Percentiles rank a stretch among this genome's conserved stretches.
phyloP scores from a whole-genome alignment of 768 basidiomycete species.

The Cantharellus cinnabarinus region DNA sequence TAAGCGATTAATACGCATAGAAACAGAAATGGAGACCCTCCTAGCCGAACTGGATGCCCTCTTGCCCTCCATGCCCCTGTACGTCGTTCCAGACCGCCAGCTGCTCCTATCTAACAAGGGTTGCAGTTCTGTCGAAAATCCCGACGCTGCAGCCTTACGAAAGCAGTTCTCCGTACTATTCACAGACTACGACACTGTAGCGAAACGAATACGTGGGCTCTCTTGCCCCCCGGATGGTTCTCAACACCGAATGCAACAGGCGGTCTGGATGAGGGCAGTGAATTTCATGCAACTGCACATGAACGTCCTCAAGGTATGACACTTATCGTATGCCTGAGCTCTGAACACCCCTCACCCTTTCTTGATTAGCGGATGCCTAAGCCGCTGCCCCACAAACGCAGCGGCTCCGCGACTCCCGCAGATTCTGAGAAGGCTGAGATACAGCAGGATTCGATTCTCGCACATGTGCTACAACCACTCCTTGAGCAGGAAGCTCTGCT shows the following conservation, averaged over 20 bases:
- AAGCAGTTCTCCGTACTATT: conserved; percentile 74
- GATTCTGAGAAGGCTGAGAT: conserved; percentile 14
- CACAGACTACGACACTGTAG: conserved; percentile 69
- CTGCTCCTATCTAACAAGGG: neutral
- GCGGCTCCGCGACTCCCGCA: neutral
- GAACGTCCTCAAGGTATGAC: conserved; percentile 55
- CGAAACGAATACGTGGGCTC: conserved; percentile 63
- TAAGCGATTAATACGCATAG: conserved; percentile 50
- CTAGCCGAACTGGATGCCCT: conserved; percentile 82
- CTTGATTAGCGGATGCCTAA: conserved; percentile 4
- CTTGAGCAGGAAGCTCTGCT: conserved; percentile 88
- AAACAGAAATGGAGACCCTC: conserved; percentile 75
- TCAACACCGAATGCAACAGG: conserved; percentile 67
- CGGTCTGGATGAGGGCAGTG: conserved; percentile 56
- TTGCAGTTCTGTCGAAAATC: neutral
- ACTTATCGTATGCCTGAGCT: neutral
- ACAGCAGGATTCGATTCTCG: conserved; percentile 50
- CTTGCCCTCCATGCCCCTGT: conserved; percentile 38
- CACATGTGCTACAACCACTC: conserved; percentile 60
- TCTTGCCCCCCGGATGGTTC: conserved; percentile 43
- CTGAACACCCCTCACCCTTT: neutral
- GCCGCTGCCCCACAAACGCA: conserved; percentile 1
- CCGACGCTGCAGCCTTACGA: conserved; percentile 44
- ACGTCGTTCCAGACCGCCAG: neutral
- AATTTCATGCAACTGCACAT: conserved; percentile 78